Evolutionary conservation across 306 rosid species (phyloP).

Genomic region (Astragalus glycyphyllos): DNA sequence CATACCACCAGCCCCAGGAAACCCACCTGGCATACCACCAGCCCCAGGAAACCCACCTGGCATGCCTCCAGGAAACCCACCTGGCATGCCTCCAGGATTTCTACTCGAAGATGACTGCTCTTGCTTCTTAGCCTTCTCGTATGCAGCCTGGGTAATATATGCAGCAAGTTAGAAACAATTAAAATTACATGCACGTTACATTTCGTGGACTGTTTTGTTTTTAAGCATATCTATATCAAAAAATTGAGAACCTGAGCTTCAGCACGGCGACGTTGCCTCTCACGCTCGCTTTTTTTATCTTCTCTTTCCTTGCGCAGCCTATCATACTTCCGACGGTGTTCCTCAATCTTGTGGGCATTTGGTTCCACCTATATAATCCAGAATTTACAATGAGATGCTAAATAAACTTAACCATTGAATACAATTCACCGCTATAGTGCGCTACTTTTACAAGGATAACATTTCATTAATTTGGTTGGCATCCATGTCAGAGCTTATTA

Average conservation of each 20-base stretch:
- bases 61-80: conserved; percentile 67
- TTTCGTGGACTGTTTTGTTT: not conserved
- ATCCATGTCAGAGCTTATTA: conserved; percentile 3
- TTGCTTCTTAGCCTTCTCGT: conserved; percentile 85
- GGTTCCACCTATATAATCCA: conserved; percentile 74
- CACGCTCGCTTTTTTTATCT: conserved; percentile 63
- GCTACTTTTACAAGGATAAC: conserved; percentile 16
- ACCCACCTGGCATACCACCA: conserved; percentile 56
- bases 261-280: conserved; percentile 79
- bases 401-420: conserved; percentile 22
- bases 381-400: conserved; percentile 37
- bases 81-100: conserved; percentile 74
- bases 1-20: conserved; percentile 34
- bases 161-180: conserved; percentile 37
- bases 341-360: conserved; percentile 87
- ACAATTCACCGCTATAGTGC: not conserved
- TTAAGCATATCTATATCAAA: conserved; percentile 10
- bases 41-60: conserved; percentile 61
- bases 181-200: conserved; percentile 29
- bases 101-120: conserved; percentile 81
- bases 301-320: conserved; percentile 86
- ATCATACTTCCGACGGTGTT: conserved; percentile 90
- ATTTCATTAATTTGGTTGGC: conserved; percentile 22
- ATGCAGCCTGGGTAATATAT: conserved; percentile 68
- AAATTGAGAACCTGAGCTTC: conserved; percentile 74